Conservation (phyloP, 1,139 yeast genomes). For the Saccharomyces hybrid region DNA sequence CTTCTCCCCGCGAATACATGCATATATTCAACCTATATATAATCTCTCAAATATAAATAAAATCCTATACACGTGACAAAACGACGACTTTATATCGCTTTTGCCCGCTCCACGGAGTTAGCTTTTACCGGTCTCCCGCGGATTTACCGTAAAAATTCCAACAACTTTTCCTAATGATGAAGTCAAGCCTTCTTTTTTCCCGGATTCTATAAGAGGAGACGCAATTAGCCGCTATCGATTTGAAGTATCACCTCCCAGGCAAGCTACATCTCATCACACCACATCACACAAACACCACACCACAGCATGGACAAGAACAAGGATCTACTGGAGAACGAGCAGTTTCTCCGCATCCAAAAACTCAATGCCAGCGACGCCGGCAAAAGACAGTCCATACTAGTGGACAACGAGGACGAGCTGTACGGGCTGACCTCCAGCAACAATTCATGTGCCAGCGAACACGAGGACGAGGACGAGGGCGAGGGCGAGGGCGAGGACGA, state of each 20-base stretch:
- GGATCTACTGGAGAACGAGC: slow-evolving; percentile 13
- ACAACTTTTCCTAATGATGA: neutral
- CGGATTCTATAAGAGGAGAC: slow-evolving; percentile 1
- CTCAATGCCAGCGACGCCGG: slow-evolving; percentile 10
- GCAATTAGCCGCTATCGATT: neutral
- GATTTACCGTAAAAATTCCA: neutral
- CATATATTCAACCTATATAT: neutral
- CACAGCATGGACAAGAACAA: slow-evolving; percentile 9
- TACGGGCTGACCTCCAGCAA: neutral
- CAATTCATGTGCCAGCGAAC: neutral
- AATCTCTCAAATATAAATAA: too few relatives aligned
- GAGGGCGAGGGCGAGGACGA: slow-evolving; percentile 3
- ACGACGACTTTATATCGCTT: slow-evolving; percentile 2
- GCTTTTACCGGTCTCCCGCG: neutral
- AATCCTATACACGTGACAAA: slow-evolving; percentile 3
- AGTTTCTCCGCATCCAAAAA: slow-evolving; percentile 15
- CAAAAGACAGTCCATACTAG: slow-evolving; percentile 13
- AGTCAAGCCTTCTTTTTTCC: neutral
- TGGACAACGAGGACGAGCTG: slow-evolving; percentile 23
- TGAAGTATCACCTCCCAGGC: neutral
- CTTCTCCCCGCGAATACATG: neutral
- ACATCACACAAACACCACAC: neutral
- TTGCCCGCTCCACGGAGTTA: neutral
- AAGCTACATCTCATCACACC: neutral
- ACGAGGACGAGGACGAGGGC: slow-evolving; percentile 4